These are phyloP conservation scores for Phytophthora sp. DNA, from an alignment of 352 stramenopile species.

Conservation along the genomic window DNA sequence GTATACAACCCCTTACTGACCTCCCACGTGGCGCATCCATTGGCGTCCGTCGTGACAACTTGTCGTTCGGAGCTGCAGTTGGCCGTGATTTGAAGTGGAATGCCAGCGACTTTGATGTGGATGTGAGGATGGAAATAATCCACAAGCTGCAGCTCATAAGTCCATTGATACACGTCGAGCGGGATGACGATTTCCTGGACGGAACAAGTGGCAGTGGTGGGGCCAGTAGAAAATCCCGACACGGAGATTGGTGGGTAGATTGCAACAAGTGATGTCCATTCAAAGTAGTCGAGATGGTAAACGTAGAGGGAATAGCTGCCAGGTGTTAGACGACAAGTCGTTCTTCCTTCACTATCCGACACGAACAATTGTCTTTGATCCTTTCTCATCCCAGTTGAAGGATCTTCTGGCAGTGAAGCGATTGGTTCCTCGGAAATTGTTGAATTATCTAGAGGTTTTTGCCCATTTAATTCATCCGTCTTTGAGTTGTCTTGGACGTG, in stretches of 20 bases:
- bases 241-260: conserved; percentile 59
- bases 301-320: conserved; percentile 77
- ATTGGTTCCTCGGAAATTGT: conserved; percentile 9
- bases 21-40: conserved; percentile 58
- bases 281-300: conserved; percentile 74
- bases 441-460: conserved; percentile 1
- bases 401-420: not conserved
- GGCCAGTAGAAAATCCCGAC: conserved; percentile 44
- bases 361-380: conserved; percentile 39
- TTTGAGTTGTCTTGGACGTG: conserved; percentile 16
- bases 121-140: conserved; percentile 71
- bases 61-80: conserved; percentile 60
- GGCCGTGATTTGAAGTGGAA: conserved; percentile 61
- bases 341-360: conserved; percentile 45
- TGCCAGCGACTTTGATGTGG: conserved; percentile 43
- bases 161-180: conserved; percentile 65
- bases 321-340: conserved; percentile 48
- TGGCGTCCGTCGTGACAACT: conserved; percentile 46
- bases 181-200: conserved; percentile 65
- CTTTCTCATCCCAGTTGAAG: conserved; percentile 27
- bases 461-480: not conserved
- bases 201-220: conserved; percentile 27
- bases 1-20: conserved; percentile 67
- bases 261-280: conserved; percentile 68
- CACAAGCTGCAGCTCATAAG: conserved; percentile 65